Evolutionary conservation across 108 stramenopile genomes (phyloP).

Genomic region (Pseudonitzschia multistriata): DNA sequence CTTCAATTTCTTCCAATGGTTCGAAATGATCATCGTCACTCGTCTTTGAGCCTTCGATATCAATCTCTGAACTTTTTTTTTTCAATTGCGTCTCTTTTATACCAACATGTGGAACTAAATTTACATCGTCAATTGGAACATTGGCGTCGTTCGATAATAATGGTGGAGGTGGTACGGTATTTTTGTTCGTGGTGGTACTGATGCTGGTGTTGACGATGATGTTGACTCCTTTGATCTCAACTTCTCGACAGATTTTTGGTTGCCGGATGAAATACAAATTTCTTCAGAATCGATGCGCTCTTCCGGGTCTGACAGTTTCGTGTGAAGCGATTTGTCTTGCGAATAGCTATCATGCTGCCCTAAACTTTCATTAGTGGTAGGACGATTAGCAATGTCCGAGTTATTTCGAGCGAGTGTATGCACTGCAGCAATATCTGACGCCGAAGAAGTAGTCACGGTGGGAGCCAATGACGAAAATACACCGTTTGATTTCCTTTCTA

Average conservation of each 20-base stretch:
- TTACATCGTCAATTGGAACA: not conserved
- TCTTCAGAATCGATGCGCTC: not conserved
- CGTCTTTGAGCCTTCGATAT: not conserved
- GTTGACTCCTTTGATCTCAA: not conserved
- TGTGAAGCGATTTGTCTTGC: not conserved
- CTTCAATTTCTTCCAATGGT: constrained; percentile 4
- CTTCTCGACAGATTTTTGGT: not conserved
- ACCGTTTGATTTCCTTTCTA: not conserved
- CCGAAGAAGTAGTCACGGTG: not conserved
- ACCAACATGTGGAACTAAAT: not conserved
- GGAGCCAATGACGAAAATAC: not conserved
- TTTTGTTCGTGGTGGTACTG: too few relatives aligned
- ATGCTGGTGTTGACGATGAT: too few relatives aligned
- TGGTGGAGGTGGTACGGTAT: too few relatives aligned
- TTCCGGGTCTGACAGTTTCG: not conserved
- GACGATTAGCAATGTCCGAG: not conserved
- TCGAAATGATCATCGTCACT: not conserved
- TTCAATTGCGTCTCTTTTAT: not conserved
- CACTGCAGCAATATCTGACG: not conserved
- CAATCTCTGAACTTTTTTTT: not conserved
- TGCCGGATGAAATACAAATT: not conserved
- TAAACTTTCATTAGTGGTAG: not conserved
- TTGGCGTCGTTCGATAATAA: not conserved
- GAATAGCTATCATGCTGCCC: not conserved
- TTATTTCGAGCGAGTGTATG: not conserved